Base-by-base conservation (phyloP, 768 basidiomycete genomes). In the Psilocybe azurescens region DNA sequence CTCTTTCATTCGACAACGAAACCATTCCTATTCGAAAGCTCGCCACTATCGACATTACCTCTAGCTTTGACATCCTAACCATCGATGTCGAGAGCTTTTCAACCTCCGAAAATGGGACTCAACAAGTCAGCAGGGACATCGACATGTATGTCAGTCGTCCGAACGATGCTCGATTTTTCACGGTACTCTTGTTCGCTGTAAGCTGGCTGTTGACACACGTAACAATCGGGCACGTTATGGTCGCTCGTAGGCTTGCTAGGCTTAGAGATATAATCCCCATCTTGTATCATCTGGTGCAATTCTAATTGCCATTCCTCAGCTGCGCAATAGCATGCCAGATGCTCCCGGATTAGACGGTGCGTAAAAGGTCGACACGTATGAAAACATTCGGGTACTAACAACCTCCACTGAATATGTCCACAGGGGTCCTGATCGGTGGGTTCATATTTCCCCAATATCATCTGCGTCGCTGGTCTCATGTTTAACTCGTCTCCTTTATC, bases 141-240 rank as follows among this genome's bases (percentile, higher is more conserved):
- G 78, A 79, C 62, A 72, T 87, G 69, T 65, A 67, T n/a, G 73
- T 86, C 38, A 70, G 63, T 18, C 72, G 86, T 38, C 84, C 86
- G 5, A 74, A 70, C 6, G 79, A 79, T 53, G 80, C 80, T 1
- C 79, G 81, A 13, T 67, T 77, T 29, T 83, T 81, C 44, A 70
- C 81, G 0, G 61, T 87, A 16, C 61, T 83, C 30, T 72, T 86
- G 5, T 87, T 85, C 64, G 72, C 69, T 2, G 61, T 81, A 24
- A 81, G 75, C 64, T 87, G 86, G 86, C 73, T 86, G 69, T 72
- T 87, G 29, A 75, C 85, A n/a, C 85, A 86, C 68, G 72, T 83
- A 39, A 79, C 79, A 10, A 65, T 86, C 36, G 83, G 79, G 0
- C 77, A 80, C 64, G 79, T 82, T 20, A 61, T 82, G 2, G 69